Percentiles rank a stretch among this genome's conserved stretches.
phyloP scores from a whole-genome alignment of 2,329 filamentous ascomycete species.

The Aspergillus spinulosporus region DNA sequence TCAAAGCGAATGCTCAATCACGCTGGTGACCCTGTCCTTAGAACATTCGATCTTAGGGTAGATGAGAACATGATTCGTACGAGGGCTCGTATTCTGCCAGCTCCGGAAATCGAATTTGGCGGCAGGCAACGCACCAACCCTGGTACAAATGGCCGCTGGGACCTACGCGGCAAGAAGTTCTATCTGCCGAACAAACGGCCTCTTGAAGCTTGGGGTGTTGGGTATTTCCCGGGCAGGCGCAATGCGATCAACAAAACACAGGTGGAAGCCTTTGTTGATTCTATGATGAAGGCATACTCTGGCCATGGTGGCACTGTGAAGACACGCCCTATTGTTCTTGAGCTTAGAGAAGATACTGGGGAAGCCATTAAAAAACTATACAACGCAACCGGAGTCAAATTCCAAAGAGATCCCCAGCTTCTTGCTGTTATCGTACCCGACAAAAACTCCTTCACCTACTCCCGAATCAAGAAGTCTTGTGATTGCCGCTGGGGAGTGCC shows the following conservation, averaged over 20 bases:
- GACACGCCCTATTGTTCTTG: conserved; percentile 48
- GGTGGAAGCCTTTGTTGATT: conserved; percentile 56
- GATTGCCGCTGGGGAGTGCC: conserved; percentile 83
- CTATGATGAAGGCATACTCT: conserved; percentile 63
- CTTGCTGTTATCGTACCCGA: conserved; percentile 75
- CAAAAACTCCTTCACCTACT: conserved; percentile 71
- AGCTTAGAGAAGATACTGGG: conserved; percentile 48
- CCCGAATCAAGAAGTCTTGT: conserved; percentile 82
- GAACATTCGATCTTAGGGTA: conserved; percentile 72
- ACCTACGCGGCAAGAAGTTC: conserved; percentile 80
- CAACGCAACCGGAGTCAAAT: conserved; percentile 55
- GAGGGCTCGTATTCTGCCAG: conserved; percentile 68
- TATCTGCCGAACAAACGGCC: conserved; percentile 61
- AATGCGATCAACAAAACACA: conserved; percentile 44
- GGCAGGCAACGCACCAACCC: conserved; percentile 59
- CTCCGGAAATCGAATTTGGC: conserved; percentile 71
- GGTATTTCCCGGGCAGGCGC: conserved; percentile 63
- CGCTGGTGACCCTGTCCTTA: conserved; percentile 66
- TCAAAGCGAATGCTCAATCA: conserved; percentile 70
- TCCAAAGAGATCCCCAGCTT: conserved; percentile 66
- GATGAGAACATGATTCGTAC: conserved; percentile 63
- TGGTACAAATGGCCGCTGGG: conserved; percentile 74
- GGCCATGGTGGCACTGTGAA: conserved; percentile 61
- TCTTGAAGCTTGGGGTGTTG: conserved; percentile 74
- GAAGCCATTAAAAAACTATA: conserved; percentile 59